Conservation (phyloP, 2,329 filamentous ascomycete species). For the Diaporthe humulicola region DNA sequence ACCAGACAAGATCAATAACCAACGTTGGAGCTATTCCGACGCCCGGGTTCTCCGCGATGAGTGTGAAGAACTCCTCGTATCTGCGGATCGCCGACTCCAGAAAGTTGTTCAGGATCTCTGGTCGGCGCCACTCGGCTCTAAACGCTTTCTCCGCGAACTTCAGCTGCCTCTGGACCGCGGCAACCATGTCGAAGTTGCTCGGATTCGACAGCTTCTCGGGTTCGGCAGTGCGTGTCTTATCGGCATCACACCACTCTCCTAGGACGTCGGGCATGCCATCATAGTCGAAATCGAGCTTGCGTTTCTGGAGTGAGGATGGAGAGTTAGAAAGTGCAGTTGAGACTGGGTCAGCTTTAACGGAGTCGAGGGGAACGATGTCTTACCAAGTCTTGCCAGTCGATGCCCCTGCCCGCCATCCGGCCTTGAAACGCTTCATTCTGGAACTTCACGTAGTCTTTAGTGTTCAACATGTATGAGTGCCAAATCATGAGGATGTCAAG, state of each 20-base stretch:
- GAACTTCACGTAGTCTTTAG: background rate
- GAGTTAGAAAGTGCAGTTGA: background rate
- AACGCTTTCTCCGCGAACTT: background rate
- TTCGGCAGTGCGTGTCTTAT: no score
- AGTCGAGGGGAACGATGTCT: background rate
- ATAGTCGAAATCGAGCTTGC: background rate
- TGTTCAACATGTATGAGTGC: slow-evolving; percentile 29
- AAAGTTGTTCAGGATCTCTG: background rate
- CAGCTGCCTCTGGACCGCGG: slow-evolving; percentile 20
- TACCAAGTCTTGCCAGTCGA: slow-evolving; percentile 24
- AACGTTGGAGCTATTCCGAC: background rate
- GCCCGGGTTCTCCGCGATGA: slow-evolving; percentile 25
- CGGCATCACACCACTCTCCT: background rate
- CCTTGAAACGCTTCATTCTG: background rate
- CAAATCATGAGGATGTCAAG: slow-evolving; percentile 21
- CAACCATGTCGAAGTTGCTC: slow-evolving; percentile 17
- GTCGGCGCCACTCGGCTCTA: background rate
- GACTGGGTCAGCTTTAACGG: background rate
- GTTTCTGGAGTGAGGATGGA: background rate
- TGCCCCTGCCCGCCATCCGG: background rate
- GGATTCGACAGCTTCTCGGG: no score
- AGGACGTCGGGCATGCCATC: background rate
- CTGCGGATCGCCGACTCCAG: background rate
- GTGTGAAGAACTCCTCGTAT: slow-evolving; percentile 23
- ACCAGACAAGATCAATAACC: slow-evolving; percentile 27